These are phyloP conservation scores for Decorospora gaudefroyi DNA, from an alignment of 2,329 filamentous ascomycete genomes.

Conservation along the genomic window DNA sequence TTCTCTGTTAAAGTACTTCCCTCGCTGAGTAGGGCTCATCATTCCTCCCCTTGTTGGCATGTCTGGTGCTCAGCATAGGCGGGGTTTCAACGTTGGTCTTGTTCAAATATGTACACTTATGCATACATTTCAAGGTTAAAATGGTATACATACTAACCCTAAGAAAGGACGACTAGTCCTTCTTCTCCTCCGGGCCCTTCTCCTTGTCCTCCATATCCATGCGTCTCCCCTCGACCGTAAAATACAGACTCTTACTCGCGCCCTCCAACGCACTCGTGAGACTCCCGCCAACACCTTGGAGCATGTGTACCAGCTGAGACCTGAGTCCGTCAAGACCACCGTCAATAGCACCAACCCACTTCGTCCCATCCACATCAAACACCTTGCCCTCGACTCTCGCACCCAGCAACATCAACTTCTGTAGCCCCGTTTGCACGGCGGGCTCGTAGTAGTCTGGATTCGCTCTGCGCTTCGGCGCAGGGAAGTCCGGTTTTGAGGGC, in stretches of 20 bases:
- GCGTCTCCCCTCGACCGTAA: conserved; percentile 82
- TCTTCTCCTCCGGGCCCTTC: conserved; percentile 39
- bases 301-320: conserved; percentile 76
- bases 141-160: no score
- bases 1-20: no score
- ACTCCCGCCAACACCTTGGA: conserved; percentile 78
- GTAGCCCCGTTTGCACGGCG: conserved; percentile 75
- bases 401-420: conserved; percentile 85
- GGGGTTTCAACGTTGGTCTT: no score
- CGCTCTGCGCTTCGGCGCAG: conserved; percentile 74
- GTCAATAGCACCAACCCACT: conserved; percentile 75
- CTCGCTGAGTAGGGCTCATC: no score
- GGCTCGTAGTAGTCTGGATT: conserved; percentile 82
- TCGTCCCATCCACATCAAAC: conserved; percentile 74
- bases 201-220: conserved; percentile 77
- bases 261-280: conserved; percentile 80
- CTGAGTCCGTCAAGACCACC: conserved; percentile 81
- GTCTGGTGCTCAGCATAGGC: no score
- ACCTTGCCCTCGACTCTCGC: conserved; percentile 84
- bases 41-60: no score
- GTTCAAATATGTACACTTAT: no score
- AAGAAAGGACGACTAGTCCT: conserved; percentile 15
- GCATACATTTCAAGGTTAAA: background rate
- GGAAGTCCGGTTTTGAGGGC: conserved; percentile 70
- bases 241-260: conserved; percentile 78